Conservation (phyloP, 2,329 filamentous ascomycete genomes). For the Westerdykella ornata region DNA sequence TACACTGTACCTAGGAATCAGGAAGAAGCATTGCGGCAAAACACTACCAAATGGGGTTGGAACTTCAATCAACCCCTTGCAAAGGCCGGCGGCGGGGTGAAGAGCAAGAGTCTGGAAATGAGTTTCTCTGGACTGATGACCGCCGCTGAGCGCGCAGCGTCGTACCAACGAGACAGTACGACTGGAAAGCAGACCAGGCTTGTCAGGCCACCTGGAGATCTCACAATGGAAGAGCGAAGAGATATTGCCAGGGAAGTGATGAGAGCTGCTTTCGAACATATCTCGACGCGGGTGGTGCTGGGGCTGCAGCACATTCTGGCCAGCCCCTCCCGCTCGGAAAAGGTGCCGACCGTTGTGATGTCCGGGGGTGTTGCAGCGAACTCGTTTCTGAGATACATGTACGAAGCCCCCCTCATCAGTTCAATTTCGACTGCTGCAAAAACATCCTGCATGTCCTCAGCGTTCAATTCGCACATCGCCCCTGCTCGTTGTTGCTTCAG, state of each 20-base stretch:
- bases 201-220: constrained; percentile 29
- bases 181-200: constrained; percentile 25
- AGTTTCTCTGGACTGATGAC: constrained; percentile 65
- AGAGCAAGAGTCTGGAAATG: constrained; percentile 29
- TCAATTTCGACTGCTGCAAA: not conserved
- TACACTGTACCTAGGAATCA: constrained; percentile 57
- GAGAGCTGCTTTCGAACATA: constrained; percentile 79
- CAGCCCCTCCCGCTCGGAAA: constrained; percentile 1
- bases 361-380: constrained; percentile 91
- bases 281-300: constrained; percentile 67
- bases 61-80: constrained; percentile 60
- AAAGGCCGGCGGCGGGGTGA: constrained; percentile 37
- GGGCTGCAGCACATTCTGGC: constrained; percentile 48
- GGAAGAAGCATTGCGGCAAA: constrained; percentile 51
- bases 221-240: constrained; percentile 56
- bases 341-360: constrained; percentile 62
- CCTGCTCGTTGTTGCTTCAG: not conserved
- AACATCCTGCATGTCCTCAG: not conserved
- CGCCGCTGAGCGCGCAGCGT: constrained; percentile 54
- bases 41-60: constrained; percentile 56
- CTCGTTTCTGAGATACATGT: constrained; percentile 64
- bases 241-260: constrained; percentile 67
- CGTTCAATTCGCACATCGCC: not conserved
- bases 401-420: constrained; percentile 13
- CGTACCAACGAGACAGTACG: constrained; percentile 29